A percentile compares a stretch with the other conserved stretches of the same genome.
phyloP scores from a whole-genome alignment of 164 flowering plant genomes.

The Berberis vulgaris region DNA sequence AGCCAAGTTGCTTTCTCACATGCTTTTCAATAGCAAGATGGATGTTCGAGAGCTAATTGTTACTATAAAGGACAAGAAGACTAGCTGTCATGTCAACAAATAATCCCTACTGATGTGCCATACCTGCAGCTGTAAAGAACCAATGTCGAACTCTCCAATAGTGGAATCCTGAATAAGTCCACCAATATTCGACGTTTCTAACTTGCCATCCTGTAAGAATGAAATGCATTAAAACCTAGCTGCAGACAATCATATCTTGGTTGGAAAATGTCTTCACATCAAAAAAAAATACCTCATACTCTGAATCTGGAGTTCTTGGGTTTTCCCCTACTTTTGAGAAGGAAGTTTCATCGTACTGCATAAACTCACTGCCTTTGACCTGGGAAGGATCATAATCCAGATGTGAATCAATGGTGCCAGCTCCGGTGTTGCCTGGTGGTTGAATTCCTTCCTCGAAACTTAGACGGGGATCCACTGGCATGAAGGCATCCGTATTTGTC shows the following conservation, averaged over 20 bases:
- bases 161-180: slow-evolving; percentile 48
- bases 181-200: slow-evolving; percentile 28
- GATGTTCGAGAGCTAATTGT: background rate
- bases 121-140: slow-evolving; percentile 66
- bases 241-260: background rate
- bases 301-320: slow-evolving; percentile 37
- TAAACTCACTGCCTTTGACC: slow-evolving; percentile 30
- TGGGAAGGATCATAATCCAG: slow-evolving; percentile 25
- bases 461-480: slow-evolving; percentile 21
- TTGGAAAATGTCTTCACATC: background rate
- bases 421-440: slow-evolving; percentile 14
- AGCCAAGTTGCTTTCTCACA: background rate
- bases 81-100: background rate
- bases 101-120: slow-evolving; percentile 1
- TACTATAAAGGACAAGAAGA: background rate
- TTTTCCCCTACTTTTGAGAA: slow-evolving; percentile 24
- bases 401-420: slow-evolving; percentile 5
- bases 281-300: slow-evolving; percentile 50
- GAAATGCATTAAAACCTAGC: slow-evolving; percentile 7
- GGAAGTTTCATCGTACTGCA: slow-evolving; percentile 41
- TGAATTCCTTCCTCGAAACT: slow-evolving; percentile 25
- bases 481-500: slow-evolving; percentile 23
- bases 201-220: slow-evolving; percentile 53
- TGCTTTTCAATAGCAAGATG: background rate
- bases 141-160: slow-evolving; percentile 51